These are phyloP conservation scores for Capillidium heterosporum DNA, from an alignment of 371 early-diverging fungal species.

Conservation along the genomic window DNA sequence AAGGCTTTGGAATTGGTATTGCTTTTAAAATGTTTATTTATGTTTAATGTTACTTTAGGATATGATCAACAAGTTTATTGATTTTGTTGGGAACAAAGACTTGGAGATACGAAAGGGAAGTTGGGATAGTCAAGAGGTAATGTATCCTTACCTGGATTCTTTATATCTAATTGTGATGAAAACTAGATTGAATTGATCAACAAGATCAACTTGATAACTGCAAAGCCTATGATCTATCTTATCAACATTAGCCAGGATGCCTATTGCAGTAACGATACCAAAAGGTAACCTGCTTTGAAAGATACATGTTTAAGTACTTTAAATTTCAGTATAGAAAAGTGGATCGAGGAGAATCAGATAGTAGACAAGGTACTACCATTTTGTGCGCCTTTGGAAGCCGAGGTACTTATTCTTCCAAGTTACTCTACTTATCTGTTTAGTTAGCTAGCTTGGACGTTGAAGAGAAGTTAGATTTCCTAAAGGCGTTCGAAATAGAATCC, in stretches of 20 bases:
- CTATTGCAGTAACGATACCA: slow-evolving; percentile 78
- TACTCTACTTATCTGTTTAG: slow-evolving; percentile 5
- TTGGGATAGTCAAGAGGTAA: slow-evolving; percentile 70
- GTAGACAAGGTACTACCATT: slow-evolving; percentile 85
- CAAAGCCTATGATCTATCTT: slow-evolving; percentile 95
- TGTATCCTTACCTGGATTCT: neutral
- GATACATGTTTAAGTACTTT: neutral
- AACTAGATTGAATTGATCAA: slow-evolving; percentile 69
- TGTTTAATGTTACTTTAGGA: slow-evolving; percentile 13
- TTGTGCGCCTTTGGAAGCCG: slow-evolving; percentile 64
- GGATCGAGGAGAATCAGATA: slow-evolving; percentile 75
- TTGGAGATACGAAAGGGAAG: slow-evolving; percentile 78
- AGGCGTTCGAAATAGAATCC: slow-evolving; percentile 38
- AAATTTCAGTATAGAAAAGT: slow-evolving; percentile 49
- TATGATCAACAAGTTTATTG: slow-evolving; percentile 48
- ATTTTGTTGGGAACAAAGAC: slow-evolving; percentile 50
- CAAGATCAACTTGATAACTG: slow-evolving; percentile 77
- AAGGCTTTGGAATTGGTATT: neutral
- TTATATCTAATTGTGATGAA: neutral
- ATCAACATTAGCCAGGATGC: slow-evolving; percentile 87
- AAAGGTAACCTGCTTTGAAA: slow-evolving; percentile 27
- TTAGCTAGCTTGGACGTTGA: slow-evolving; percentile 15
- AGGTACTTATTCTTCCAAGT: neutral
- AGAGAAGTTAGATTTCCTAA: slow-evolving; percentile 40
- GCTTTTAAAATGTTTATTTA: too few relatives aligned